A percentile compares a stretch with the other conserved stretches of the same genome.
These are phyloP conservation scores for Paecilomyces variotii DNA, from an alignment of 2,329 filamentous ascomycete species.

Conservation along the genomic window DNA sequence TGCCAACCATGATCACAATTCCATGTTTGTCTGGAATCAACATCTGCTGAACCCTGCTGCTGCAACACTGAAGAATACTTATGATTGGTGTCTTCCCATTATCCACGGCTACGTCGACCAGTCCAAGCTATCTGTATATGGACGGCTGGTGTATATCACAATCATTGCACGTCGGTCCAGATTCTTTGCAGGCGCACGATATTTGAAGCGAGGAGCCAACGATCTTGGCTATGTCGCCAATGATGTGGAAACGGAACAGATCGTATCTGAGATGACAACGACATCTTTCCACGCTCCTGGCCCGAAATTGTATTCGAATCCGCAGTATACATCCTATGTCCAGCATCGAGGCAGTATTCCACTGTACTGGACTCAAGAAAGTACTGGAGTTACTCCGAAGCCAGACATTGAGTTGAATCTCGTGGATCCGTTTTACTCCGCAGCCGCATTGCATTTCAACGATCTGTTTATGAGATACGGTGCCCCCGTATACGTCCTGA, in stretches of 20 bases:
- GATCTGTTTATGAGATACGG: constrained; percentile 91
- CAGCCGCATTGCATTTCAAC: constrained; percentile 89
- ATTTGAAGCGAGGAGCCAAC: constrained; percentile 89
- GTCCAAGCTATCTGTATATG: constrained; percentile 75
- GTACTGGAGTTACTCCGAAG: constrained; percentile 88
- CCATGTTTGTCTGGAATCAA: constrained; percentile 98
- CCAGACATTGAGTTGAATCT: constrained; percentile 92
- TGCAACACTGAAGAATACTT: constrained; percentile 64
- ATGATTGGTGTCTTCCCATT: constrained; percentile 92
- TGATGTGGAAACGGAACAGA: constrained; percentile 97
- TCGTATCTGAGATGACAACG: constrained; percentile 87
- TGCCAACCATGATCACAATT: constrained; percentile 73
- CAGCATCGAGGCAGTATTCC: constrained; percentile 96
- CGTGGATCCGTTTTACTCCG: constrained; percentile 92
- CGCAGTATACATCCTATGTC: constrained; percentile 90
- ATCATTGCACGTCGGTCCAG: constrained; percentile 88
- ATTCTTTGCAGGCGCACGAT: constrained; percentile 88
- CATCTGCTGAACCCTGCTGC: constrained; percentile 74
- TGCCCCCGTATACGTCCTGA: constrained; percentile 81
- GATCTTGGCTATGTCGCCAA: constrained; percentile 94
- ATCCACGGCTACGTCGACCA: constrained; percentile 97
- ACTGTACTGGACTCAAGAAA: constrained; percentile 95
- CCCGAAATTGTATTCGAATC: constrained; percentile 74
- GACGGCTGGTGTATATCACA: constrained; percentile 81
- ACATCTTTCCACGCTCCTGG: constrained; percentile 94